Conservation (phyloP, 2,329 filamentous ascomycete species). For the Clathrospora elynae region DNA sequence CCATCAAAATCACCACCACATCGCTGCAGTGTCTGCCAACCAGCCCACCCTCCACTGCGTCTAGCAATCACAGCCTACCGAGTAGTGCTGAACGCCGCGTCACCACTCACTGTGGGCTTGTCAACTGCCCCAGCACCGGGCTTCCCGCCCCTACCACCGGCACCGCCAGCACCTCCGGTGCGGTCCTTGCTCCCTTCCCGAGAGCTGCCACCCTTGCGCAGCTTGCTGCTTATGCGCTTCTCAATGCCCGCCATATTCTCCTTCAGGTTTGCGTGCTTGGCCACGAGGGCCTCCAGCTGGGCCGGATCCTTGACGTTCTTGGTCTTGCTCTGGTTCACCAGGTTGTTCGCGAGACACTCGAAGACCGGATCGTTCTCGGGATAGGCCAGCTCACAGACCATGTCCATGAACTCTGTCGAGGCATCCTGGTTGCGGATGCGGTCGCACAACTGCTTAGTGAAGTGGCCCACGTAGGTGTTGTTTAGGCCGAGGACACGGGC, state of each 20-base stretch:
- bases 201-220: constrained; percentile 1
- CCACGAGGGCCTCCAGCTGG: constrained; percentile 7
- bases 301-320: background rate
- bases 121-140: background rate
- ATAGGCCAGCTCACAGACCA: constrained; percentile 24
- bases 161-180: background rate
- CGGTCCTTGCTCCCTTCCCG: background rate
- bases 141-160: background rate
- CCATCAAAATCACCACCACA: background rate
- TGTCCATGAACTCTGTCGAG: constrained; percentile 21
- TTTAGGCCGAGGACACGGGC: constrained; percentile 33
- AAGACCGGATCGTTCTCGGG: constrained; percentile 34
- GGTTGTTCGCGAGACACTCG: constrained; percentile 36
- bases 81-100: background rate
- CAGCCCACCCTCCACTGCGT: background rate
- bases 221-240: background rate
- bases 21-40: background rate
- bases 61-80: background rate
- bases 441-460: constrained; percentile 38
- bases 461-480: constrained; percentile 40
- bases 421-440: constrained; percentile 26
- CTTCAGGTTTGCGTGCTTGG: constrained; percentile 12
- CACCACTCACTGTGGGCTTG: background rate
- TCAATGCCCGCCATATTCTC: constrained; percentile 16
- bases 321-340: constrained; percentile 17